phyloP scores from a whole-genome alignment of 2,329 filamentous ascomycete genomes.

The Colletotrichum sansevieriae region DNA sequence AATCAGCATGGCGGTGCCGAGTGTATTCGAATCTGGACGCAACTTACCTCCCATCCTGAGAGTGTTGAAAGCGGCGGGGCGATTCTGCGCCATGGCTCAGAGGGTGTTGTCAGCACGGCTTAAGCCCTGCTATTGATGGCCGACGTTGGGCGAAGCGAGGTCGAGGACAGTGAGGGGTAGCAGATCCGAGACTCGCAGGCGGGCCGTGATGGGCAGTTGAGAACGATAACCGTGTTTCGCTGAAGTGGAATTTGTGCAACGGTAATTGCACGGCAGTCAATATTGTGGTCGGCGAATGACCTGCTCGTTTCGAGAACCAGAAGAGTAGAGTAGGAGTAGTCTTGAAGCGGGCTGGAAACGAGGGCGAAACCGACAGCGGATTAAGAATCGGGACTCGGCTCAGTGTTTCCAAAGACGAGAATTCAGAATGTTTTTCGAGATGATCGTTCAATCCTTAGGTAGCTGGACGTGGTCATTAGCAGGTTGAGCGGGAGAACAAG shows the following conservation, averaged over 20 bases:
- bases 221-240: constrained; percentile 14
- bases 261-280: constrained; percentile 29
- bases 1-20: constrained; percentile 31
- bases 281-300: constrained; percentile 18
- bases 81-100: constrained; percentile 83
- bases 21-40: constrained; percentile 35
- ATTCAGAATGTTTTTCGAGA: constrained; percentile 25
- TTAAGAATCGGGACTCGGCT: constrained; percentile 25
- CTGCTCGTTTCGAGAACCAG: constrained; percentile 29
- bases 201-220: constrained; percentile 54
- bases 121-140: constrained; percentile 41
- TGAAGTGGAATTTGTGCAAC: constrained; percentile 22
- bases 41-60: constrained; percentile 97
- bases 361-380: constrained; percentile 30
- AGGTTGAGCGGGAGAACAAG: background rate
- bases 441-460: constrained; percentile 13
- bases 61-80: constrained; percentile 87
- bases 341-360: constrained; percentile 14
- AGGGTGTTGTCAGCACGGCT: constrained; percentile 41
- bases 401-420: constrained; percentile 1
- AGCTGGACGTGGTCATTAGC: constrained; percentile 30
- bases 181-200: constrained; percentile 46
- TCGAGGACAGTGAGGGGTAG: constrained; percentile 48
- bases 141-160: constrained; percentile 42
- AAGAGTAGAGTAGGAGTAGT: constrained; percentile 2